Percentiles rank a stretch among this genome's conserved stretches.
Evolutionary conservation across 768 basidiomycete species (phyloP).

Genomic region (Psilocybe azurescens): DNA sequence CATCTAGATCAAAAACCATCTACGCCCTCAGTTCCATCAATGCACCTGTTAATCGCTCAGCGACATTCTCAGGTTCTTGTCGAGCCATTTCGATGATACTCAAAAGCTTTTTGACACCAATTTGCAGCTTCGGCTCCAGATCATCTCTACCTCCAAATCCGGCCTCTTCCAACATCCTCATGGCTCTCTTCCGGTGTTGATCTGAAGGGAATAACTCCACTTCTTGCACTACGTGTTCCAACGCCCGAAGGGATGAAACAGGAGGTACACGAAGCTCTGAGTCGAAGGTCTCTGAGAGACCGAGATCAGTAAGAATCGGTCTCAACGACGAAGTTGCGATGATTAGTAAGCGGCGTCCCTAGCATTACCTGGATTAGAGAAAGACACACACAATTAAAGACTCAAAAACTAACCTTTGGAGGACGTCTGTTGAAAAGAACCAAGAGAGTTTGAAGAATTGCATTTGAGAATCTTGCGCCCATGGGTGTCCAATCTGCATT

Average conservation of each 20-base stretch:
- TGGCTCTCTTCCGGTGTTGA: slow-evolving; percentile 59
- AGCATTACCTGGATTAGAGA: slow-evolving; percentile 15
- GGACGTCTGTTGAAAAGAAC: slow-evolving; percentile 89
- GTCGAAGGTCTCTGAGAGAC: slow-evolving; percentile 89
- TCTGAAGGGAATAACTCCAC: slow-evolving; percentile 74
- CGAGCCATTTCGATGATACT: slow-evolving; percentile 95
- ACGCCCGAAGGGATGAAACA: slow-evolving; percentile 67
- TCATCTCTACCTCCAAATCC: slow-evolving; percentile 62
- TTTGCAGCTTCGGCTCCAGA: slow-evolving; percentile 58
- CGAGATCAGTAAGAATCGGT: slow-evolving; percentile 85
- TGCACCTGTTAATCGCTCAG: slow-evolving; percentile 67
- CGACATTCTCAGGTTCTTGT: slow-evolving; percentile 89
- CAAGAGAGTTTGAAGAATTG: slow-evolving; percentile 87
- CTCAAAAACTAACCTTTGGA: slow-evolving; percentile 72
- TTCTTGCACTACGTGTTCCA: slow-evolving; percentile 81
- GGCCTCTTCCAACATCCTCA: slow-evolving; percentile 73
- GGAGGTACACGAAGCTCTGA: slow-evolving; percentile 86
- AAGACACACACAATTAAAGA: background rate
- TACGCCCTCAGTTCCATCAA: slow-evolving; percentile 56
- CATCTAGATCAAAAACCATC: background rate
- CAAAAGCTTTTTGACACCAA: slow-evolving; percentile 94
- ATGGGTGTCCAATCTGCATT: slow-evolving; percentile 91
- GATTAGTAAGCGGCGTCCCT: slow-evolving; percentile 92
- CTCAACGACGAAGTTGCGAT: slow-evolving; percentile 92
- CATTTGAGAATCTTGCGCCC: slow-evolving; percentile 95